These are phyloP conservation scores for Orbilia oligospora DNA, from an alignment of 2,329 filamentous ascomycete genomes.

Conservation along the genomic window DNA sequence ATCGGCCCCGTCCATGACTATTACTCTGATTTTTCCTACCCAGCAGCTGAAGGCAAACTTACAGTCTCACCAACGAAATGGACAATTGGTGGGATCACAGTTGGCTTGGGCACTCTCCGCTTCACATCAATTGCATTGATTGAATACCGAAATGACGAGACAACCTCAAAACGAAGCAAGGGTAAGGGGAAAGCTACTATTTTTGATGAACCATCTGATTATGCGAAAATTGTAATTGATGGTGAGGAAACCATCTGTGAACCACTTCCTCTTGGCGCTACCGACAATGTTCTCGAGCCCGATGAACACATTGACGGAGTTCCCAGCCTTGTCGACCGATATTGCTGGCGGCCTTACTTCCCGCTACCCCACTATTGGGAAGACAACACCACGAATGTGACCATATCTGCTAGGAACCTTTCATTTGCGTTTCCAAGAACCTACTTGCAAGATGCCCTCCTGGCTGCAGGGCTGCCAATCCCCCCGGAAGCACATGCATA, in stretches of 20 bases:
- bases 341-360: conserved; percentile 58
- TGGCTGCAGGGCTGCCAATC: conserved; percentile 41
- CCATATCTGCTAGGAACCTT: conserved; percentile 46
- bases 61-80: conserved; percentile 38
- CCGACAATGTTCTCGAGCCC: conserved; percentile 30
- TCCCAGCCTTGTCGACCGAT: conserved; percentile 51
- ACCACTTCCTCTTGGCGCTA: conserved; percentile 36
- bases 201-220: background rate
- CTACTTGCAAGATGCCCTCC: conserved; percentile 54
- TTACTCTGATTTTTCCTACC: conserved; percentile 49
- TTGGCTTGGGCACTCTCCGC: conserved; percentile 54
- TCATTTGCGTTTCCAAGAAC: conserved; percentile 56
- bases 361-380: conserved; percentile 51
- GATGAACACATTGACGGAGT: conserved; percentile 52
- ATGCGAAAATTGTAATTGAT: conserved; percentile 27
- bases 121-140: conserved; percentile 52
- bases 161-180: conserved; percentile 38
- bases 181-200: conserved; percentile 51
- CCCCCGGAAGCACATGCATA: conserved; percentile 54
- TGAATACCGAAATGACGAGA: conserved; percentile 51
- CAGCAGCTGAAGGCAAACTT: conserved; percentile 44
- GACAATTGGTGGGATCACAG: conserved; percentile 48
- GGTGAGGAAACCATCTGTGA: conserved; percentile 46
- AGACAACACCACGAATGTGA: conserved; percentile 46
- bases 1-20: conserved; percentile 54